A percentile compares a stretch with the other conserved stretches of the same genome.
Evolutionary conservation across 352 stramenopile genomes (phyloP).

Genomic region (Thalassiosira livingstoniorum): DNA sequence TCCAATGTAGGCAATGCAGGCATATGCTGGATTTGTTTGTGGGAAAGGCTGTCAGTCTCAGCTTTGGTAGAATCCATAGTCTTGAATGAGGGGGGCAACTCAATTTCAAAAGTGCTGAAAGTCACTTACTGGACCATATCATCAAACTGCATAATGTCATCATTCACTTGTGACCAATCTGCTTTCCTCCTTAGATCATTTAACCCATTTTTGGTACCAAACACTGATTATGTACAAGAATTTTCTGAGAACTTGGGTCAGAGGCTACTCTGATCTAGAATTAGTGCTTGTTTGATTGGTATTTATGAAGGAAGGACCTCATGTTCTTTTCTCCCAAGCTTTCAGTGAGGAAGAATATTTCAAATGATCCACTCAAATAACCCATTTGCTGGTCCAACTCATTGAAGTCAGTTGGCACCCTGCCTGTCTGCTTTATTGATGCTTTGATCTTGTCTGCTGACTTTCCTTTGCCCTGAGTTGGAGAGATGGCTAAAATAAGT

Average conservation of each 20-base stretch:
- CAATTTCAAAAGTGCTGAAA: not conserved
- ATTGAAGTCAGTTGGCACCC: not conserved
- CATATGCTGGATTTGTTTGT: too few species aligned
- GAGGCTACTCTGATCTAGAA: not conserved
- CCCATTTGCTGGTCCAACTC: not conserved
- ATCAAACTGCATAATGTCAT: not conserved
- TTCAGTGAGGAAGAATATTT: not conserved
- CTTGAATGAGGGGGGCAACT: not conserved
- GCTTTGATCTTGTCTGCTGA: not conserved
- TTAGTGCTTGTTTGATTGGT: not conserved
- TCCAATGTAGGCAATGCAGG: too few species aligned
- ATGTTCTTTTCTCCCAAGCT: not conserved
- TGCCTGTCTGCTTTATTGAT: too few species aligned
- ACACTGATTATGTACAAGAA: not conserved
- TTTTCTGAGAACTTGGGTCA: not conserved
- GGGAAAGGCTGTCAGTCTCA: not conserved
- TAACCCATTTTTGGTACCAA: not conserved
- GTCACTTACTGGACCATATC: not conserved
- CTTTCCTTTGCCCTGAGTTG: not conserved
- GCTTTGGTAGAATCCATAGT: not conserved
- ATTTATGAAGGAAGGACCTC: not conserved
- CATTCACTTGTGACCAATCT: not conserved
- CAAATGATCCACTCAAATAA: constrained; percentile 2
- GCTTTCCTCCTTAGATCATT: not conserved
- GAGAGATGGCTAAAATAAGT: not conserved